Conservation (phyloP, 306 rosid species). For the Castanopsis chinensis region DNA sequence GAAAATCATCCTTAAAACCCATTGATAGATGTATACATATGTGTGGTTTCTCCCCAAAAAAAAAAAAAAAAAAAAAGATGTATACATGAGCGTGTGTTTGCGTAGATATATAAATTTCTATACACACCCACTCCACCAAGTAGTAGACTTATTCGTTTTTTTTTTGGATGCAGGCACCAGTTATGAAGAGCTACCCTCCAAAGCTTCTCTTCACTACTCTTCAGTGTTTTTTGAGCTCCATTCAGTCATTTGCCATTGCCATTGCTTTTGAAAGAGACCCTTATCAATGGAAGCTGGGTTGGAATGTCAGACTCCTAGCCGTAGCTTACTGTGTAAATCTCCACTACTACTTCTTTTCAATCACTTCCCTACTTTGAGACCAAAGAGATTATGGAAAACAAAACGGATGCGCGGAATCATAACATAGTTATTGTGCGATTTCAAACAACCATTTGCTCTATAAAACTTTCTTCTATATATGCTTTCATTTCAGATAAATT, state of each 20-base stretch:
- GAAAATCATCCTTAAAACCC: too few species aligned
- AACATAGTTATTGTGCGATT: too few species aligned
- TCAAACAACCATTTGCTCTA: too few species aligned
- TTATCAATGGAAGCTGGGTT: constrained; percentile 70
- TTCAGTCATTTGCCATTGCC: constrained; percentile 64
- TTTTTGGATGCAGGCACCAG: constrained; percentile 37
- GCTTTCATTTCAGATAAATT: not conserved
- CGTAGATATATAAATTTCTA: not conserved
- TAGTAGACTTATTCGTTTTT: not conserved
- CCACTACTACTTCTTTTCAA: not conserved
- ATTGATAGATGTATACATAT: too few species aligned
- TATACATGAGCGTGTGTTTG: not conserved
- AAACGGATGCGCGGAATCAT: too few species aligned
- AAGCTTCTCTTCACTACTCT: constrained; percentile 70
- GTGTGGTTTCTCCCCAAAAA: too few species aligned
- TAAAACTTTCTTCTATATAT: not conserved
- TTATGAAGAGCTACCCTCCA: constrained; percentile 66
- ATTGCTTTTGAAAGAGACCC: constrained; percentile 64
- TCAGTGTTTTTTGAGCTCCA: constrained; percentile 60
- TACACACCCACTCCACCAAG: not conserved
- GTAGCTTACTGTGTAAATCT: constrained; percentile 63
- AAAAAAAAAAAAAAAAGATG: too few species aligned
- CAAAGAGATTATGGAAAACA: not conserved
- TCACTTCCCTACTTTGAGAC: not conserved
- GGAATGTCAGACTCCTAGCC: constrained; percentile 67